phyloP scores from a whole-genome alignment of 2,329 filamentous ascomycete species.

The Penicillium sp. region DNA sequence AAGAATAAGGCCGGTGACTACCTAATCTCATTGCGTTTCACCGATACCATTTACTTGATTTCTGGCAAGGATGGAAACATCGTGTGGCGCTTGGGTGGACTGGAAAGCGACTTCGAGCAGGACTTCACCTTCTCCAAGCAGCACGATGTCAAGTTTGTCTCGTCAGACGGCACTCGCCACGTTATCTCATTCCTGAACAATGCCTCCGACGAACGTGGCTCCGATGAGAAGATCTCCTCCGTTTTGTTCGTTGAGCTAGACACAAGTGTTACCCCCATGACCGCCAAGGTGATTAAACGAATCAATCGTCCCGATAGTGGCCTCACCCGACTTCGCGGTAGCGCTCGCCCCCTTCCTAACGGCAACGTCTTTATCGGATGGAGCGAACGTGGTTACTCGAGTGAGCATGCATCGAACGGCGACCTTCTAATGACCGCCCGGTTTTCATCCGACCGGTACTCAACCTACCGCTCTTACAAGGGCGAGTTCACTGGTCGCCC shows the following conservation, averaged over 20 bases:
- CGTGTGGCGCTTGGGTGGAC: conserved; percentile 43
- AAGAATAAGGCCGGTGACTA: conserved; percentile 44
- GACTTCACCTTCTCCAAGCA: conserved; percentile 41
- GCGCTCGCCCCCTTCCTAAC: conserved; percentile 36
- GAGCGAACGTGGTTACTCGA: conserved; percentile 39
- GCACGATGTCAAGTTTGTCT: conserved; percentile 39
- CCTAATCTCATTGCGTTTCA: conserved; percentile 42
- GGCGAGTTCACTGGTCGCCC: conserved; percentile 38
- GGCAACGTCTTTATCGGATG: conserved; percentile 41
- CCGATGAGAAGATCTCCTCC: conserved; percentile 31
- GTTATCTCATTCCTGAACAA: conserved; percentile 39
- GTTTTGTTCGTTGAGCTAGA: conserved; percentile 37
- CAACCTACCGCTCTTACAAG: conserved; percentile 46
- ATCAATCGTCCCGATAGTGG: conserved; percentile 38
- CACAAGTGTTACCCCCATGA: conserved; percentile 27
- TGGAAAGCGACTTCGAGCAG: conserved; percentile 31
- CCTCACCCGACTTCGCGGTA: conserved; percentile 39
- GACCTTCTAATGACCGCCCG: conserved; percentile 38
- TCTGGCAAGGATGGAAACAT: conserved; percentile 39
- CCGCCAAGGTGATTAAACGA: conserved; percentile 29
- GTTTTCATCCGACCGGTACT: conserved; percentile 37
- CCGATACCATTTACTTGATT: conserved; percentile 42
- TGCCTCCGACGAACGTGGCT: conserved; percentile 32
- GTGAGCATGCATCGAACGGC: conserved; percentile 38
- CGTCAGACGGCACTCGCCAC: conserved; percentile 30